Evolutionary conservation across 179 eudicot species (phyloP).

Genomic region (Silene vulgaris): DNA sequence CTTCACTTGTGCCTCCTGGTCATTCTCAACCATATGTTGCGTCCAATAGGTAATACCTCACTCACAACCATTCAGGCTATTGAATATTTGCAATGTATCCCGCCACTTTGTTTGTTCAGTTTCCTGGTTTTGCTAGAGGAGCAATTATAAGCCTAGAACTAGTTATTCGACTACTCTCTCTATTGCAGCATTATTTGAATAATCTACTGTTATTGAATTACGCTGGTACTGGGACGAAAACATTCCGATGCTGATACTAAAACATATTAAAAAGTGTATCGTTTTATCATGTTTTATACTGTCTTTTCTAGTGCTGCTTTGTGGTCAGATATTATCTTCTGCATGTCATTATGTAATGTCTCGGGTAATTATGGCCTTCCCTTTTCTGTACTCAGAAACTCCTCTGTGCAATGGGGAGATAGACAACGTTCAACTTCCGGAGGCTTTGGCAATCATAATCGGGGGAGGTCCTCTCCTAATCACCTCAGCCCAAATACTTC

Average conservation of each 20-base stretch:
- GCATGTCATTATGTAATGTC: neutral
- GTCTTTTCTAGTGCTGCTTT: constrained; percentile 4
- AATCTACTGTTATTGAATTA: neutral
- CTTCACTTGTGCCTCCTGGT: constrained; percentile 21
- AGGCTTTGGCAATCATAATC: constrained; percentile 21
- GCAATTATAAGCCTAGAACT: neutral
- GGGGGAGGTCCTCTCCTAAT: constrained; percentile 22
- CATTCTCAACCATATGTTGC: constrained; percentile 21
- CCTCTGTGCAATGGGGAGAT: constrained; percentile 24
- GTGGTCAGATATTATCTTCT: neutral
- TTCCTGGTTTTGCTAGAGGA: neutral
- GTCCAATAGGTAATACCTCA: constrained; percentile 24
- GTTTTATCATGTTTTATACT: neutral
- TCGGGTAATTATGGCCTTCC: constrained; percentile 15
- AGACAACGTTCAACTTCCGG: constrained; percentile 18
- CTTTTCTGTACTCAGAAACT: constrained; percentile 11
- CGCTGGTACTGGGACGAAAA: neutral
- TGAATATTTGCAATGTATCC: neutral
- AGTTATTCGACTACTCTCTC: neutral
- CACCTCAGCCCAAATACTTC: constrained; percentile 15
- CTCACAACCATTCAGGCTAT: neutral
- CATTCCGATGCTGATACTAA: neutral
- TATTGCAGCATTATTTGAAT: constrained; percentile 5
- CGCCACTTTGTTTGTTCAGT: neutral
- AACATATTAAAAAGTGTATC: neutral